A percentile compares a stretch with the other conserved stretches of the same genome.
Conservation (phyloP, 2,329 filamentous ascomycete genomes). For the Pochonia chlamydosporia region DNA sequence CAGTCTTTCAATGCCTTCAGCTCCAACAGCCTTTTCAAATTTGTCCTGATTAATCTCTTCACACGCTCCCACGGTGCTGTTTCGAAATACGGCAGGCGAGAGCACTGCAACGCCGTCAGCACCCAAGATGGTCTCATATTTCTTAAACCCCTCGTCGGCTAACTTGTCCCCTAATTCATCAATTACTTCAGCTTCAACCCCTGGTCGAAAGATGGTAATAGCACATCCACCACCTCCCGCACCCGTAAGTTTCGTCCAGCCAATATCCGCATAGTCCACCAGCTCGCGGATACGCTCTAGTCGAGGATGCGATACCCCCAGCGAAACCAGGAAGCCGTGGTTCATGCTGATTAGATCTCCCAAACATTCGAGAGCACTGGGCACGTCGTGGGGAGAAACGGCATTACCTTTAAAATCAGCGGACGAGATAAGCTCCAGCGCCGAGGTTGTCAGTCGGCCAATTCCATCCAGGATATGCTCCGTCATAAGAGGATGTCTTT, state of each 20-base stretch:
- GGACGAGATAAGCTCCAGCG: neutral
- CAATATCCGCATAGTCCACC: constrained; percentile 19
- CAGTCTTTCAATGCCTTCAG: neutral
- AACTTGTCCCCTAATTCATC: neutral
- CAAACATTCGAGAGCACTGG: neutral
- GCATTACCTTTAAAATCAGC: neutral
- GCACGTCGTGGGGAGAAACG: neutral
- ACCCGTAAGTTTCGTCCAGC: constrained; percentile 11
- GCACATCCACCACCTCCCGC: neutral
- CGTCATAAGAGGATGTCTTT: neutral
- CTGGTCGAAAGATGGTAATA: neutral
- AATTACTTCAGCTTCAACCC: neutral
- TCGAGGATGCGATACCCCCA: constrained; percentile 10
- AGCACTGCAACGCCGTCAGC: neutral
- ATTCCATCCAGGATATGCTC: neutral
- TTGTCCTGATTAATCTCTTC: neutral
- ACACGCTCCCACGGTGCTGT: neutral
- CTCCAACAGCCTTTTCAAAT: neutral
- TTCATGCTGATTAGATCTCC: neutral
- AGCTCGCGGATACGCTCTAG: constrained; percentile 12
- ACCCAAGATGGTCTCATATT: neutral
- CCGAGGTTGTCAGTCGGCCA: neutral
- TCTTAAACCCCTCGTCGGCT: neutral
- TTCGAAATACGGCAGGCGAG: neutral
- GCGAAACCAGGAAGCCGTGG: neutral